These are phyloP conservation scores for Fragaria ananassa DNA, from an alignment of 306 rosid species.

Conservation along the genomic window DNA sequence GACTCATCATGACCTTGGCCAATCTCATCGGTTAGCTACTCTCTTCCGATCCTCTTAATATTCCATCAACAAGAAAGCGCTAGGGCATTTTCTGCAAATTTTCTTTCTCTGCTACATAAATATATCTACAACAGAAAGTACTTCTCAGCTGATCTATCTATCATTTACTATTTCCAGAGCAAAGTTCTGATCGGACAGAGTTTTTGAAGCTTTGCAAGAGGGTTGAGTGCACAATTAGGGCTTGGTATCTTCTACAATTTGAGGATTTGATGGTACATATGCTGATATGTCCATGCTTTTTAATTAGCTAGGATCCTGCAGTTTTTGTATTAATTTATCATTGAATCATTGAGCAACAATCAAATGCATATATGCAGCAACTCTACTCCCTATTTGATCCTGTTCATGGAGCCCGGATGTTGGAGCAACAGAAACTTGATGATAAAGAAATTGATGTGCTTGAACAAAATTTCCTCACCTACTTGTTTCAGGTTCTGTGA, in stretches of 20 bases:
- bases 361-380: conserved; percentile 46
- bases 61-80: too few species aligned
- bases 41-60: not conserved
- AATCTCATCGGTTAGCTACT: conserved; percentile 65
- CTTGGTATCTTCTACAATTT: conserved; percentile 94
- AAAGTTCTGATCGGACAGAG: conserved; percentile 71
- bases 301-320: not conserved
- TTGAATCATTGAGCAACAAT: not conserved
- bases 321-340: not conserved
- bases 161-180: conserved; percentile 45
- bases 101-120: too few species aligned
- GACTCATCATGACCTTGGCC: conserved; percentile 70
- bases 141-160: not conserved
- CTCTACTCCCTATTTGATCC: conserved; percentile 94
- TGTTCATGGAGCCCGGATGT: conserved; percentile 66
- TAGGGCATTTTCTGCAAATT: too few species aligned
- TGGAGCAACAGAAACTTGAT: conserved; percentile 65
- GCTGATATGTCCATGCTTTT: not conserved
- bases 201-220: conserved; percentile 90
- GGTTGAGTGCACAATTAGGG: conserved; percentile 88
- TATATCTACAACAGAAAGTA: not conserved
- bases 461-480: conserved; percentile 79
- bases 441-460: conserved; percentile 66
- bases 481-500: conserved; percentile 71
- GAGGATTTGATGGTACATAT: conserved; percentile 88